phyloP scores from a whole-genome alignment of 371 early-diverging fungal species.

The Dichotomocladium elegans region DNA sequence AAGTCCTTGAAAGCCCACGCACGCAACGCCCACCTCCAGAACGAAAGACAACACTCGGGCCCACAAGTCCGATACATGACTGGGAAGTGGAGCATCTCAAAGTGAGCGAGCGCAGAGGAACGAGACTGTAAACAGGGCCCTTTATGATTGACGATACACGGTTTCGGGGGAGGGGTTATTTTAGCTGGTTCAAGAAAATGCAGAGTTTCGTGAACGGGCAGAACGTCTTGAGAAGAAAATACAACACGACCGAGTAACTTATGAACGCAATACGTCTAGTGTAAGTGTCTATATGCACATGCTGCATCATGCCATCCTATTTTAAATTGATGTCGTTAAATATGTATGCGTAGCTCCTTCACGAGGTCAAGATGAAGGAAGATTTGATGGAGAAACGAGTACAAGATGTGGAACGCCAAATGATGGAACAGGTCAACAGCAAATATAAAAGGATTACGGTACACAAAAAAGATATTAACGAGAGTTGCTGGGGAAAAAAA shows the following conservation, averaged over 20 bases:
- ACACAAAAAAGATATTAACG: not conserved
- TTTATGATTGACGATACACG: too few species aligned
- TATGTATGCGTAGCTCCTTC: slow-evolving; percentile 18
- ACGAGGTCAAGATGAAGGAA: slow-evolving; percentile 29
- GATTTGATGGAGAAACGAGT: slow-evolving; percentile 16
- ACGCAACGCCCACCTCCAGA: slow-evolving; percentile 3
- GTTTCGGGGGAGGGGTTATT: not conserved
- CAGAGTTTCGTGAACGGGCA: slow-evolving; percentile 17
- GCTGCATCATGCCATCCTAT: not conserved
- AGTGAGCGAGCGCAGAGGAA: not conserved
- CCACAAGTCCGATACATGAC: slow-evolving; percentile 17
- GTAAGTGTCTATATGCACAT: slow-evolving; percentile 9
- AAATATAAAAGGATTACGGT: not conserved
- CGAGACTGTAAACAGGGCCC: too few species aligned
- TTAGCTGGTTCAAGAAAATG: slow-evolving; percentile 21
- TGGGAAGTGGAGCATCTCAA: slow-evolving; percentile 28
- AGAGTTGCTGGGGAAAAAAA: not conserved
- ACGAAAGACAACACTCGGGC: slow-evolving; percentile 11
- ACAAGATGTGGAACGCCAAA: slow-evolving; percentile 16
- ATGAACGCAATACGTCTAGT: slow-evolving; percentile 25
- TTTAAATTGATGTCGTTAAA: slow-evolving; percentile 2
- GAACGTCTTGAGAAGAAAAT: slow-evolving; percentile 6
- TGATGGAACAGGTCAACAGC: slow-evolving; percentile 14
- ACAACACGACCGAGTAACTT: slow-evolving; percentile 19
- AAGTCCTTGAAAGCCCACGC: not conserved